Base-by-base conservation (phyloP, 805 yeast species). In the Phaffomyces opuntiae region DNA sequence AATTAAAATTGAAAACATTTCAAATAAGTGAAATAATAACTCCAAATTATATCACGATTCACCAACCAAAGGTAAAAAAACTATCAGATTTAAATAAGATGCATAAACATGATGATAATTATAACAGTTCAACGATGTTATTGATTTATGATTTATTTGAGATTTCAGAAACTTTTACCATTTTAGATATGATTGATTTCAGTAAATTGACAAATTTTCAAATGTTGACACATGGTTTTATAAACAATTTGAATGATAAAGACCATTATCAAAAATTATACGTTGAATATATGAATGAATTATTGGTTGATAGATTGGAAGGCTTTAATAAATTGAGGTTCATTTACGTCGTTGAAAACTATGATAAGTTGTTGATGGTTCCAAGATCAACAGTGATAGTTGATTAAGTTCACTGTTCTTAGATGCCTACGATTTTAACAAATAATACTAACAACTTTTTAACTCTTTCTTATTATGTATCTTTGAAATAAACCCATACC, bases 401-500 rank as follows among this genome's bases (percentile, higher is more conserved):
- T 21, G 7, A 21, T 21, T 21, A 21, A 21, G 7, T 17, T 17
- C 19, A 17, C 19, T 17, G 19, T 17, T 17, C 19, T 17, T 21
- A 6, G 7, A 21, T 21, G 7, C 24, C 24, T 21, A 21, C 24
- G 7, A 21, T 6, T 21, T 1, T 4, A 21, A 21, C 7, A 21
- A 17, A 21, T 6, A 21, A 21, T 21, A 17, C 7, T 3, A 21
- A 21, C 24, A 21, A 21, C 5, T 21, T 21, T 21, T 21, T 6
- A 21, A 21, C 24, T 21, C 24, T 21, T 21, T 21, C 7, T 21
- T 21, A 21, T 21, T 21, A 21, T 21, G 24, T 21, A 17, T 17
- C 19, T 17, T 17, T 3, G 3, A 2, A 17, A 17, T 54, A 93
- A 74, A 48, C 93, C 96, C 99, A 93, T 93, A 62, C 99, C 99